These are phyloP conservation scores for Colletotrichum sojae DNA, from an alignment of 2,329 filamentous ascomycete genomes.

Conservation along the genomic window DNA sequence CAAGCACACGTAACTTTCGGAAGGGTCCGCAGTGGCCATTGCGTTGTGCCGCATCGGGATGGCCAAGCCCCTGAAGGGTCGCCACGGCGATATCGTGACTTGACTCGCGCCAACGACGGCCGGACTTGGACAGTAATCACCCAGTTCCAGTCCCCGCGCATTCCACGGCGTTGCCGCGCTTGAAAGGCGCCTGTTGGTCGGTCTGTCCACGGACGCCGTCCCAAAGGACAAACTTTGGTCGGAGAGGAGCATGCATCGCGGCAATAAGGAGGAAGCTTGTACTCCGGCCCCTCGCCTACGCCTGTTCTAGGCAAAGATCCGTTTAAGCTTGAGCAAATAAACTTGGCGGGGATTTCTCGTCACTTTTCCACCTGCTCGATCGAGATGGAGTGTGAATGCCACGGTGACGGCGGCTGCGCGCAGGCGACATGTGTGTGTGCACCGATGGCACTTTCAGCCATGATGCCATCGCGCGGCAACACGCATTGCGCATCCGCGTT, in stretches of 20 bases:
- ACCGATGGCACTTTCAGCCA: background rate
- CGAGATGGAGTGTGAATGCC: conserved; percentile 7
- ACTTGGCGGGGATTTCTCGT: conserved; percentile 10
- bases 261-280: background rate
- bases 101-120: conserved; percentile 12
- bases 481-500: background rate
- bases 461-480: background rate
- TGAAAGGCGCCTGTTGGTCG: conserved; percentile 5
- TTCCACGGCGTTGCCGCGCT: background rate
- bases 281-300: background rate
- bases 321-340: background rate
- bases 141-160: background rate
- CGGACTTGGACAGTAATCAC: background rate
- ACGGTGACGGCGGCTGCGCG: background rate
- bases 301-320: conserved; percentile 16
- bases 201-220: too few relatives aligned
- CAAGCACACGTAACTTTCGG: conserved; percentile 40
- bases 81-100: conserved; percentile 6
- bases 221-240: too few relatives aligned
- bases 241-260: too few relatives aligned
- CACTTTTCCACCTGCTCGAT: conserved; percentile 24
- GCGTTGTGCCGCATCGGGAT: background rate
- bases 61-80: conserved; percentile 4
- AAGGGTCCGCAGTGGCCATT: conserved; percentile 4
- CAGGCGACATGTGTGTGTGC: background rate